Evolutionary conservation across 768 basidiomycete species (phyloP), one percentile per base, ranked within the genome.

Genomic region (Cyathus striatus): DNA sequence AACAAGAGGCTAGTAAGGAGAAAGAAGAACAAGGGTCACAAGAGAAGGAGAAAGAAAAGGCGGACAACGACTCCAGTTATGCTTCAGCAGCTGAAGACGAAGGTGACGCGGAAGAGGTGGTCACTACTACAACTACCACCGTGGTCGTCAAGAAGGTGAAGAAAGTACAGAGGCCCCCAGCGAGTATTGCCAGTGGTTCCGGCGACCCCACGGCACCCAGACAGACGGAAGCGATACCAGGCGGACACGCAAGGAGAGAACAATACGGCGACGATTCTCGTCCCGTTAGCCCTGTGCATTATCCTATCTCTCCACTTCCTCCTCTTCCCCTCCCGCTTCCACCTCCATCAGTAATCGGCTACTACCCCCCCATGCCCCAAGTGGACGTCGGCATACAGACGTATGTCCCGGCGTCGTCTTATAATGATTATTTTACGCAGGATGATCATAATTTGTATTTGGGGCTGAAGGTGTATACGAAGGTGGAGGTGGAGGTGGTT

Each of bases 401-500:
- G 32, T 26, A 12, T 6, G 14, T 39, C 23, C 35, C 20, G n/a
- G 22, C 17, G 25, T 59, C 58, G 44, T 50, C 56, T 21, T n/a
- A n/a, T n/a, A n/a, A n/a, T n/a, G n/a, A n/a, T n/a, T n/a, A n/a
- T 20, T 1, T 52, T 62, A 35, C 50, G 44, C 30, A 60, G 55
- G 57, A 63, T 22, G 57, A 71, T 6, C 65, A 73, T 47, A 63
- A 67, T 5, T 62, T 76, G 1, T 65, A 59, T 57, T 55, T 60
- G 45, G 70, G 55, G 25, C 59, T 59, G 54, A 65, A 63, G 56
- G 70, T 68, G 52, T 70, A 70, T 45, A 66, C 69, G 52, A 36
- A 36, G 35, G 35, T 18, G 35, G 17, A 36, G 10, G 9, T 36
- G 17, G 12, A 18, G 17, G 20, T 14, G 35, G 13, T 36, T 9